phyloP scores from a whole-genome alignment of 805 yeast genomes.

The Spathaspora gorwiae region DNA sequence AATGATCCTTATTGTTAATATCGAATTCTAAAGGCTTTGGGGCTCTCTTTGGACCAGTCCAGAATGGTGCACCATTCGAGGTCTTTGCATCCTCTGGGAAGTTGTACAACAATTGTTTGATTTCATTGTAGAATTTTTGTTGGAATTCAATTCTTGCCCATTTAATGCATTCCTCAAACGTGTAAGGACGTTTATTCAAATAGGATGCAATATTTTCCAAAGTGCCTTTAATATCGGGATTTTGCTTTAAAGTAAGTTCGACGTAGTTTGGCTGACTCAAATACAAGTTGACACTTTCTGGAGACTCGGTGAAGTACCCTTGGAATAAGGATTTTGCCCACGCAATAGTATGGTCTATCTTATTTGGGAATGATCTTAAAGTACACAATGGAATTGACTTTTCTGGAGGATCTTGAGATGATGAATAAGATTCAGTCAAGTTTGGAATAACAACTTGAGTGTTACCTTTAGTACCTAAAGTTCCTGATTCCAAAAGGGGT shows the following conservation, averaged over 20 bases:
- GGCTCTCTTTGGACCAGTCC: slow-evolving; percentile 98
- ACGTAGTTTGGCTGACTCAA: slow-evolving; percentile 89
- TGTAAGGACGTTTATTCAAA: slow-evolving; percentile 76
- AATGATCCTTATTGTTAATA: slow-evolving; percentile 69
- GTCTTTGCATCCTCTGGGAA: slow-evolving; percentile 94
- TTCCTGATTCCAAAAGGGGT: slow-evolving; percentile 92
- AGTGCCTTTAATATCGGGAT: slow-evolving; percentile 85
- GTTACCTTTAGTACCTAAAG: slow-evolving; percentile 97
- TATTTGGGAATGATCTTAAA: slow-evolving; percentile 93
- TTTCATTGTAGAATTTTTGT: slow-evolving; percentile 77
- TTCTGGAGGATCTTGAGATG: slow-evolving; percentile 98
- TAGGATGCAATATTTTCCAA: slow-evolving; percentile 75
- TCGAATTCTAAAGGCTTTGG: slow-evolving; percentile 84
- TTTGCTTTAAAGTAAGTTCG: slow-evolving; percentile 84
- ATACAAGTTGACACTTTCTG: slow-evolving; percentile 89
- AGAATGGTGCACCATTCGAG: slow-evolving; percentile 85
- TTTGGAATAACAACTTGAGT: slow-evolving; percentile 94
- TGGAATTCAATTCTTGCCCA: slow-evolving; percentile 96
- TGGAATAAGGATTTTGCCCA: slow-evolving; percentile 97
- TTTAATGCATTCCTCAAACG: slow-evolving; percentile 87
- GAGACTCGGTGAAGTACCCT: slow-evolving; percentile 85
- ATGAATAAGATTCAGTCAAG: slow-evolving; percentile 91
- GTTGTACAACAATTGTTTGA: slow-evolving; percentile 83
- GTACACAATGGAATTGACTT: slow-evolving; percentile 97
- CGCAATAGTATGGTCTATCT: slow-evolving; percentile 97